Evolutionary conservation across 768 basidiomycete species (phyloP), one percentile per base, ranked within the genome.

Genomic region (Tylopilus sp.): DNA sequence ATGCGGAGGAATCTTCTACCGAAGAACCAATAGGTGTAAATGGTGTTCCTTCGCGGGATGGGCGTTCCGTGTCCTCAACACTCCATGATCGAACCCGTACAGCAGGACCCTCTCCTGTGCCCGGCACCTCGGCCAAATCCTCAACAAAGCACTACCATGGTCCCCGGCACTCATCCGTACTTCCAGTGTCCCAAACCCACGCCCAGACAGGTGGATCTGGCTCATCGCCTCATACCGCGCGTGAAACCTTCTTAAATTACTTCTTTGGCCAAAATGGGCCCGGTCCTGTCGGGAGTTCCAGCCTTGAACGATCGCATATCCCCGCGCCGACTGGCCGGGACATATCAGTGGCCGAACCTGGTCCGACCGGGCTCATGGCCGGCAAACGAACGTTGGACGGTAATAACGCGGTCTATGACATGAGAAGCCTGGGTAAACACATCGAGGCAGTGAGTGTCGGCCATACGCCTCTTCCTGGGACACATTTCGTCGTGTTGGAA

Each of bases 351-450:
- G 66, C 71, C 10, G 85, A 87, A 16, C 58, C 73, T 30, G 68
- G 82, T 42, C 76, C 79, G 29, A 72, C 79, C 14, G 87, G 88
- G 5, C 66, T 89, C 25, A 78, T 89, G 81, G 81, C 82, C 19
- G 80, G 82, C 14, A 86, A 83, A 72, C 74, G 81, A 46, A 75
- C 77, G 12, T 67, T 89, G 45, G 90, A 94, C 61, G 87, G 80
- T 13, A 88, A 77, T 67, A 88, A 79, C 61, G 89, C 94, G 50
- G 94, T 90, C 43, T 98, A 85, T 69, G 97, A 98, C 69, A 99
- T 99, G 97, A 98, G 93, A 79, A 97, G 93, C 65, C 77, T 98
- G 48, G 93, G 95, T 38, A 94, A 89, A 72, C 97, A 99, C 65
- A 90, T 99, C 54, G 97, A 99, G 71, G 91, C 95, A 57, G 95